Evolutionary conservation across 2,329 filamentous ascomycete genomes (phyloP), one percentile per base, ranked within the genome.

Genomic region (Penicillium italicum): DNA sequence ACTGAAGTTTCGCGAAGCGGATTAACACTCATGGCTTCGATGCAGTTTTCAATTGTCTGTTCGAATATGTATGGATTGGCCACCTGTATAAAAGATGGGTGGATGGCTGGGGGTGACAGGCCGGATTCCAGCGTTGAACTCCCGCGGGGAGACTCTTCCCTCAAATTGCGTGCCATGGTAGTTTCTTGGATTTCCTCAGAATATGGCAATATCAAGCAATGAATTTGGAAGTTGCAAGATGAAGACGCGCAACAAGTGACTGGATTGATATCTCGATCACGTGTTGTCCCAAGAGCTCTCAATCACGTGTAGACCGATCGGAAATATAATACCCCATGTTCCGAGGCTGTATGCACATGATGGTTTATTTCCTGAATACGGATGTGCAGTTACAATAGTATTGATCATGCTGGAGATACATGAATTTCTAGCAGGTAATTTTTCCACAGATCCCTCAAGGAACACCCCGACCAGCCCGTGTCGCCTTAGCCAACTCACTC

Each of bases 11-110:
- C 92, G 55, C 89, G 86, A 36, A 88, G 85, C 49, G 89, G 85
- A 67, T 90, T 88, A 66, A 87, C 85, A 37, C 85, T 85, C 59
- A 87, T 85, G 20, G 84, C 82, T 42, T 82, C 80, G 55, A 96
- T 82, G 71, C 86, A 86, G 67, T 85, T 83, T 58, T 91, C 86
- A 53, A 97, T 83, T 64, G 85, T 85, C 65, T 90, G 86, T 70
- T 97, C 90, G 62, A 90, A 88, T 59, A 91, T 83, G 76, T 93
- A 97, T 55, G 90, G 90, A 63, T 84, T 82, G 53, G 84, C 83
- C 53, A 86, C 79, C 66, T 85, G 81, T 58, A 87, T 85, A 65
- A 82, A 85, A 20, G 83, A 85, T 1, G 83, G 83, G 66, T 86
- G 82, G 22, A 83, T 84, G 14, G 80, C 78, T 46, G 70, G 66